Conservation (phyloP, 495 filamentous ascomycete species). For the Neurospora discreta region DNA sequence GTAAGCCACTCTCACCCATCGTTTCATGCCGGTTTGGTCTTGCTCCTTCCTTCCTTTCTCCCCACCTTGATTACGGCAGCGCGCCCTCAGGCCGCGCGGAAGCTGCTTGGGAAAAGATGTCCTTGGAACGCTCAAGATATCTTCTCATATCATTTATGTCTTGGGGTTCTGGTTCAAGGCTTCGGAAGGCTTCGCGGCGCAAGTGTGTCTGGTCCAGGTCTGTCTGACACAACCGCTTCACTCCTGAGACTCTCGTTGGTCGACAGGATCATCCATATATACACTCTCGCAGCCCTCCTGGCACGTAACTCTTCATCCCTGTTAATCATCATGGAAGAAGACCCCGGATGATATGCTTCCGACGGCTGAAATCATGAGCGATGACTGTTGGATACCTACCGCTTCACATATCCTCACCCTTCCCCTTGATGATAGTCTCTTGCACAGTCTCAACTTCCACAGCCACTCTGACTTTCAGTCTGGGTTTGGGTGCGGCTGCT, state of each 20-base stretch:
- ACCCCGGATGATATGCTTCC: not conserved
- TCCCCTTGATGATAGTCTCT: not conserved
- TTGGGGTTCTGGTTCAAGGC: not conserved
- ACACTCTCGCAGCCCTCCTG: not conserved
- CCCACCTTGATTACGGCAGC: not conserved
- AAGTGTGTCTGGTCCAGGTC: not conserved
- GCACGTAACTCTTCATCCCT: not conserved
- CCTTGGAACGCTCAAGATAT: not conserved
- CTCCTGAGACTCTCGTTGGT: not conserved
- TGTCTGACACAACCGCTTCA: not conserved
- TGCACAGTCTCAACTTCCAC: not conserved
- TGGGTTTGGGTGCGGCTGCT: not conserved
- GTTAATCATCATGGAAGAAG: not conserved
- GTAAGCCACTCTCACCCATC: not conserved
- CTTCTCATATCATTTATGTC: not conserved
- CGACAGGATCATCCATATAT: not conserved
- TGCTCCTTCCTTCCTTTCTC: not conserved
- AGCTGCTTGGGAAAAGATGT: not conserved
- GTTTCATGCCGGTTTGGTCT: not conserved
- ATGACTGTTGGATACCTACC: not conserved
- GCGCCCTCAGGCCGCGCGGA: not conserved
- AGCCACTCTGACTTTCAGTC: not conserved
- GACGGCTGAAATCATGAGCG: not conserved
- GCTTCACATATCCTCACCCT: not conserved
- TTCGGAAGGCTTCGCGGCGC: not conserved